Evolutionary conservation across 2,329 filamentous ascomycete genomes (phyloP).

Genomic region (Fusarium chuoi): DNA sequence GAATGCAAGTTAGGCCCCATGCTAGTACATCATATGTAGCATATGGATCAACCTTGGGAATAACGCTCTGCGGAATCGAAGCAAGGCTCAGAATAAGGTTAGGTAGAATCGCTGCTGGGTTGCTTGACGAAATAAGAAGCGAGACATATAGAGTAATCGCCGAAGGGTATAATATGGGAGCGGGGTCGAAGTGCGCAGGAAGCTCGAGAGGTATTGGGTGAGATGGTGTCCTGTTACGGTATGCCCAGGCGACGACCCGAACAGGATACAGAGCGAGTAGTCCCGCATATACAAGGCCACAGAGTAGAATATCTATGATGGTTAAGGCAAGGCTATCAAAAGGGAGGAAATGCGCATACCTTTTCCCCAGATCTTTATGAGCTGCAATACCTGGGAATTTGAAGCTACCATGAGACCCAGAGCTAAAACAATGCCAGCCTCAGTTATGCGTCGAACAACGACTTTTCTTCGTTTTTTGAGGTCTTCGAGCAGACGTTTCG

Average conservation of each 20-base stretch:
- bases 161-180: slow-evolving; percentile 87
- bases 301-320: slow-evolving; percentile 55
- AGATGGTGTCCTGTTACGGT: slow-evolving; percentile 52
- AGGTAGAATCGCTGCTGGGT: slow-evolving; percentile 72
- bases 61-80: slow-evolving; percentile 76
- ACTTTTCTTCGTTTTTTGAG: slow-evolving; percentile 61
- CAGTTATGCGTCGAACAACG: slow-evolving; percentile 62
- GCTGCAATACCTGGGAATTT: slow-evolving; percentile 58
- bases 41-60: slow-evolving; percentile 70
- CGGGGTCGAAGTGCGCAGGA: slow-evolving; percentile 86
- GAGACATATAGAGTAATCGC: slow-evolving; percentile 80
- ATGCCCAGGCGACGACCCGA: slow-evolving; percentile 63
- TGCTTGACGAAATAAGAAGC: slow-evolving; percentile 74
- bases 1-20: slow-evolving; percentile 80
- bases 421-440: slow-evolving; percentile 61
- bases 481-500: slow-evolving; percentile 37
- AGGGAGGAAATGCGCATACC: slow-evolving; percentile 51
- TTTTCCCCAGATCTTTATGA: slow-evolving; percentile 59
- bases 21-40: slow-evolving; percentile 75
- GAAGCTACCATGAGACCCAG: slow-evolving; percentile 60
- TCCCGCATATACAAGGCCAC: slow-evolving; percentile 49
- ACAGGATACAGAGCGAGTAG: slow-evolving; percentile 68
- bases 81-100: slow-evolving; percentile 86
- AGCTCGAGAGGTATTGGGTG: slow-evolving; percentile 60
- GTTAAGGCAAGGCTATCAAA: neutral